phyloP scores from a whole-genome alignment of 108 stramenopile species.

The Nitzschia sp. region DNA sequence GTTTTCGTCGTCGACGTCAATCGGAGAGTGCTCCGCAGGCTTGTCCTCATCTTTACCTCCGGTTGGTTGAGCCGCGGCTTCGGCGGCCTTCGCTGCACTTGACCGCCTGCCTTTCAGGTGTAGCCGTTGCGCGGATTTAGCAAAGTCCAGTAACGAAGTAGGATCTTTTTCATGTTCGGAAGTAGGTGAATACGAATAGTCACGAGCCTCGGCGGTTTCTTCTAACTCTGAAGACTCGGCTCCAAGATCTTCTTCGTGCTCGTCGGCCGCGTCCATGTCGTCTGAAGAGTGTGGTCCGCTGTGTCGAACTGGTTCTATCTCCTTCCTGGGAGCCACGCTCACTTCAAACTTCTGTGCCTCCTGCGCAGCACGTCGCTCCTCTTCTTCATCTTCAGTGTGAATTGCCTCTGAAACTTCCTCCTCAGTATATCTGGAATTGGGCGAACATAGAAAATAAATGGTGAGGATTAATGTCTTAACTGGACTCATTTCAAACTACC shows the following conservation, averaged over 20 bases:
- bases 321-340: background rate
- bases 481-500: too few species aligned
- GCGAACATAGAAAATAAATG: too few species aligned
- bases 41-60: background rate
- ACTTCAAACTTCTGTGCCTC: background rate
- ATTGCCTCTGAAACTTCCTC: slow-evolving; percentile 47
- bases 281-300: slow-evolving; percentile 26
- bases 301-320: background rate
- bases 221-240: slow-evolving; percentile 43
- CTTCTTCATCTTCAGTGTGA: slow-evolving; percentile 46
- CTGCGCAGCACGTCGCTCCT: slow-evolving; percentile 13
- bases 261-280: slow-evolving; percentile 46
- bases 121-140: slow-evolving; percentile 27
- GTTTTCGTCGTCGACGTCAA: background rate
- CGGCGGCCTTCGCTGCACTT: slow-evolving; percentile 5
- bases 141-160: slow-evolving; percentile 31
- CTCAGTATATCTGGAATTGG: too few species aligned
- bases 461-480: too few species aligned
- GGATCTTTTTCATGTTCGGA: background rate
- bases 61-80: background rate
- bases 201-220: slow-evolving; percentile 9
- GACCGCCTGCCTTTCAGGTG: background rate
- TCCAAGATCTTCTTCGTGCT: slow-evolving; percentile 41
- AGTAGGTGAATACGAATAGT: background rate
- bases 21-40: background rate